Percentiles rank a stretch among this genome's conserved stretches.
Conservation (phyloP, 306 rosid species). For the Abrus precatorius region DNA sequence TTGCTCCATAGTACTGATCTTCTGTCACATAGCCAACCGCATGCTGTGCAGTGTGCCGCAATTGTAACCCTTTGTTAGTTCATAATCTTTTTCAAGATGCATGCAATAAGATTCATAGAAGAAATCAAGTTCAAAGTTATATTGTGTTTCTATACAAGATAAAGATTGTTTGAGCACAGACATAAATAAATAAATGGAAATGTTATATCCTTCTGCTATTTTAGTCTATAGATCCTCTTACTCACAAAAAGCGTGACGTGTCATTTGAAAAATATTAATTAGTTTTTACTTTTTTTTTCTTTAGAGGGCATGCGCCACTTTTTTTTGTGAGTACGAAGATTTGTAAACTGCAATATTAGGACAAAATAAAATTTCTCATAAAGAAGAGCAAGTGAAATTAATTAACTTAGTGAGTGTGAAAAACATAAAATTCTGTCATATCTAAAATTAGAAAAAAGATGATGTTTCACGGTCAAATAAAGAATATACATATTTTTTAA, state of each 20-base stretch:
- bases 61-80: background rate
- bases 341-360: too few species aligned
- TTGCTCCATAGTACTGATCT: conserved; percentile 82
- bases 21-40: conserved; percentile 92
- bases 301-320: too few species aligned
- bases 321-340: too few species aligned
- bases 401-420: background rate
- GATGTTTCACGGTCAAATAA: conserved; percentile 32
- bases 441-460: background rate
- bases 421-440: conserved; percentile 42
- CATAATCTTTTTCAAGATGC: background rate
- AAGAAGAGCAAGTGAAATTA: background rate
- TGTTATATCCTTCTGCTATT: too few species aligned
- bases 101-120: background rate
- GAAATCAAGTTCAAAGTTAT: background rate
- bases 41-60: conserved; percentile 61
- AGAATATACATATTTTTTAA: background rate
- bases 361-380: too few species aligned
- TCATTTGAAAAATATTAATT: too few species aligned
- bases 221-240: too few species aligned
- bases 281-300: too few species aligned
- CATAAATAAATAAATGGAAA: background rate
- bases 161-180: background rate
- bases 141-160: background rate
- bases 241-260: too few species aligned